Evolutionary conservation across 1,284 basidiomycete genomes (phyloP), one percentile per base, ranked within the genome.

Genomic region (Marasmius sp.): DNA sequence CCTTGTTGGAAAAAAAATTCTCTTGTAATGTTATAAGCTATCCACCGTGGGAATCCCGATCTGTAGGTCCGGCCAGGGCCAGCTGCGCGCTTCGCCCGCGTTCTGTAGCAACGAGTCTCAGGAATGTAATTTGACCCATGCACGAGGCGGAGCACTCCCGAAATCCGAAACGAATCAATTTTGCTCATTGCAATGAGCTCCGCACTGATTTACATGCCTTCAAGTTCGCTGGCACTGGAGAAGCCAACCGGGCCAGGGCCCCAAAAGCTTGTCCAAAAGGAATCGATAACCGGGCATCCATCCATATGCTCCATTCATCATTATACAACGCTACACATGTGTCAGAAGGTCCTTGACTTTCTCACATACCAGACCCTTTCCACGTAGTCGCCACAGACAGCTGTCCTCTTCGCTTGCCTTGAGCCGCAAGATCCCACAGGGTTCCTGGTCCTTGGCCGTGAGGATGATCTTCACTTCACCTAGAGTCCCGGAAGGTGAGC

Each of bases 381-480:
- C 84, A 36, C 87, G 84, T 61, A 91, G 63, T 61, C 86, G 82
- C 90, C 91, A 92, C 47, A 92, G 71, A 69, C 88, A 91, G 41
- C 86, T 83, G 36, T 87, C 87, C 50, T 91, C 90, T 6, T 88
- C 86, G 22, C 82, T 83, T 65, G 85, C 84, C 54, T 80, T 82
- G 52, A 92, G 72, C 45, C 88, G 81, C 34, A 91, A 70, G 10
- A 81, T 71, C 3, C 79, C 84, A 52, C 55, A 55, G 38, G 48
- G 62, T 66, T 39, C 34, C 67, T 63, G 52, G 64, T 60, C 66
- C 43, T 66, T 60, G 64, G 58, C 52, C 58, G 62, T 74, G 52
- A 90, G 74, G 38, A 85, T 67, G 8, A 91, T 77, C 71, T 90
- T 90, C 62, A 87, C 71, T 49, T 90, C 87, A 48, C 87, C 88